These are phyloP conservation scores for Thozetella sp. DNA, from an alignment of 495 filamentous ascomycete species.

Conservation along the genomic window DNA sequence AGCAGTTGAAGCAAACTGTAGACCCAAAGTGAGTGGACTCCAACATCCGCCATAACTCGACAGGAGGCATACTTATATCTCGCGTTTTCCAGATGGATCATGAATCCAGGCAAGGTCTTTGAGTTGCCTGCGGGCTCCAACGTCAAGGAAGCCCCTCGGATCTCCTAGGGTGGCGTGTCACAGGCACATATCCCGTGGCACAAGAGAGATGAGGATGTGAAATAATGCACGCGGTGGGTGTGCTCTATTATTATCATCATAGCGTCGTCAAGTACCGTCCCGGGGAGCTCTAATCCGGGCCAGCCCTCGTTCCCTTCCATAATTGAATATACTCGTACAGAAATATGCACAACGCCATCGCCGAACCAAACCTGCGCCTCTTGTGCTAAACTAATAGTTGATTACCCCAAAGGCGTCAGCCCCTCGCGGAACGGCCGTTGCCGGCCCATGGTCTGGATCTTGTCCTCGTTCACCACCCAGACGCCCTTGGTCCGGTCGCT, in stretches of 20 bases:
- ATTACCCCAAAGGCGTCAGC: slow-evolving; percentile 23
- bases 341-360: no score
- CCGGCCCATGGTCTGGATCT: slow-evolving; percentile 5
- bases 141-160: not conserved
- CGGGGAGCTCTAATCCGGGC: not conserved
- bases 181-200: no score
- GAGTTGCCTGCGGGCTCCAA: slow-evolving; percentile 9
- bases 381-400: no score
- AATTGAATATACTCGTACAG: no score
- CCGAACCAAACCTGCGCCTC: no score
- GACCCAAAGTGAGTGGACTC: slow-evolving; percentile 23
- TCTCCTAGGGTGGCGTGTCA: not conserved
- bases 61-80: not conserved
- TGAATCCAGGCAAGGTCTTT: slow-evolving; percentile 40
- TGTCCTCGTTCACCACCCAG: slow-evolving; percentile 22
- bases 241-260: not conserved
- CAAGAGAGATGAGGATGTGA: not conserved
- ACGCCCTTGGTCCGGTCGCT: slow-evolving; percentile 34
- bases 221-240: no score
- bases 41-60: not conserved
- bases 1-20: slow-evolving; percentile 24
- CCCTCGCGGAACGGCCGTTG: slow-evolving; percentile 26
- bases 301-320: not conserved
- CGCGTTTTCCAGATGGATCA: slow-evolving; percentile 15
- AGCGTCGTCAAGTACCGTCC: not conserved